A percentile compares a stretch with the other conserved stretches of the same genome.
These are phyloP conservation scores for Cyclospora cayetanensis DNA, from an alignment of 169 alveolate species.

Conservation along the genomic window DNA sequence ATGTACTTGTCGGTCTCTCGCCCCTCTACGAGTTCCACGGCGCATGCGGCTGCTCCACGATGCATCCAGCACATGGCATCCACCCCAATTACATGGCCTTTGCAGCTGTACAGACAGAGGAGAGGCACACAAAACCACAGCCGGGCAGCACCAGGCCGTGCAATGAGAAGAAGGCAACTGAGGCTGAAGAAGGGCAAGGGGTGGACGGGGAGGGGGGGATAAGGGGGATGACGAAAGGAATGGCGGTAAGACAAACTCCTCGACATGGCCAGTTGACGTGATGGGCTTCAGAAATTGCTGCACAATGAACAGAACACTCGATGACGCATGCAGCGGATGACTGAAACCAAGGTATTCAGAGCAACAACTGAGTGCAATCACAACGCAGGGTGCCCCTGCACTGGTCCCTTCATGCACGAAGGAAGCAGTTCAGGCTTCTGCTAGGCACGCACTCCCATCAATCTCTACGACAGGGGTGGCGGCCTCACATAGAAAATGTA, in stretches of 20 bases:
- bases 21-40: constrained; percentile 65
- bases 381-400: background rate
- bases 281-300: constrained; percentile 71
- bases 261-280: constrained; percentile 55
- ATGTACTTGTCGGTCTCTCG: constrained; percentile 63
- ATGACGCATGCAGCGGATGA: background rate
- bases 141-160: background rate
- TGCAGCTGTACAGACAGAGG: constrained; percentile 61
- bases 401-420: background rate
- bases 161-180: background rate
- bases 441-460: background rate
- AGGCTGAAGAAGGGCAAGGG: background rate
- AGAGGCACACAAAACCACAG: background rate
- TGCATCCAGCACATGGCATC: constrained; percentile 78
- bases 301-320: background rate
- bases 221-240: no score
- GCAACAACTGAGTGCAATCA: background rate
- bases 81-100: constrained; percentile 71
- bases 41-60: constrained; percentile 74
- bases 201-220: background rate
- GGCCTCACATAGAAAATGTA: background rate
- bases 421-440: background rate
- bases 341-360: background rate
- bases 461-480: background rate
- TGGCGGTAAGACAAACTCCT: constrained; percentile 44